phyloP scores from a whole-genome alignment of 768 basidiomycete species.

The Xerocomellus chrysenteron region DNA sequence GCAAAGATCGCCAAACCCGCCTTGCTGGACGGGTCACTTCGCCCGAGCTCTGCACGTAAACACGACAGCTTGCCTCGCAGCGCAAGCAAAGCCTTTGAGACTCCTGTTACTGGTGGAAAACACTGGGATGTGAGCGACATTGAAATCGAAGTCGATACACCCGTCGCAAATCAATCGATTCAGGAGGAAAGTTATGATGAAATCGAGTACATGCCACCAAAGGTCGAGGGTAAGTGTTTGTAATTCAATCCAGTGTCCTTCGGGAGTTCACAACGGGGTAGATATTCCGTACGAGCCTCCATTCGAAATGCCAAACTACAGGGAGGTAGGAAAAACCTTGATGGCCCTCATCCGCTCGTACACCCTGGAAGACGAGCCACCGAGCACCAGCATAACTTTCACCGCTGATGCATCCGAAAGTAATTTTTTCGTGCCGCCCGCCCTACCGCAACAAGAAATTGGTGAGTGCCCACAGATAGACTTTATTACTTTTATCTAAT shows the following conservation, averaged over 20 bases:
- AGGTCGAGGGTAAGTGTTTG: constrained; percentile 42
- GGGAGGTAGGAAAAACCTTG: constrained; percentile 37
- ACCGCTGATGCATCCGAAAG: constrained; percentile 17
- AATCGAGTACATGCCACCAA: constrained; percentile 57
- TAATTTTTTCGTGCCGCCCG: constrained; percentile 20
- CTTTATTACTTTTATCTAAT: background rate
- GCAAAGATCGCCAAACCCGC: constrained; percentile 38
- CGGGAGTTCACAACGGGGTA: constrained; percentile 16
- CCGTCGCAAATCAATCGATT: constrained; percentile 22
- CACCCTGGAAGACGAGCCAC: constrained; percentile 33
- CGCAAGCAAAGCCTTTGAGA: constrained; percentile 54
- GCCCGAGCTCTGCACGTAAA: constrained; percentile 69
- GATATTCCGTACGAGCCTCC: constrained; percentile 44
- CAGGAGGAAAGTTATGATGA: constrained; percentile 42
- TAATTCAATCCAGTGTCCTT: background rate
- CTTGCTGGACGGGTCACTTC: constrained; percentile 44
- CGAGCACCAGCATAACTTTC: constrained; percentile 19
- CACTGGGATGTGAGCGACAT: constrained; percentile 77
- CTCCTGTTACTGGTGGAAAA: constrained; percentile 62
- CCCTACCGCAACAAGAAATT: constrained; percentile 21
- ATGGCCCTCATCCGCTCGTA: constrained; percentile 37
- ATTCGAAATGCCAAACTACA: constrained; percentile 53
- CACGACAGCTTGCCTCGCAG: constrained; percentile 57
- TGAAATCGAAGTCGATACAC: constrained; percentile 34
- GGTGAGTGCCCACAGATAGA: constrained; percentile 16